These are phyloP conservation scores for Pythium brachiatum DNA, from an alignment of 352 stramenopile genomes.

Conservation along the genomic window DNA sequence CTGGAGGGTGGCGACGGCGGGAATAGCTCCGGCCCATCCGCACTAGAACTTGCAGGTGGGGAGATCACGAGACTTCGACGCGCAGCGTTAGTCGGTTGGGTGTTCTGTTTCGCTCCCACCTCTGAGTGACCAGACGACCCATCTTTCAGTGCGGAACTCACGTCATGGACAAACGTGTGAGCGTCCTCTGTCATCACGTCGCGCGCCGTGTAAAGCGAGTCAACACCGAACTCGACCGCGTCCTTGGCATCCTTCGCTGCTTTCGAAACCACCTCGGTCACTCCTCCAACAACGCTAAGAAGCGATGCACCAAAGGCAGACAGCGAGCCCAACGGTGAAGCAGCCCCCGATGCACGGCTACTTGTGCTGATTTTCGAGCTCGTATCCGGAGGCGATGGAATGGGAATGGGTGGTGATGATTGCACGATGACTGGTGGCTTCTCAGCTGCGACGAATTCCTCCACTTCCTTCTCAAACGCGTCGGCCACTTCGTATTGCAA, in stretches of 20 bases:
- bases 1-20: slow-evolving; percentile 15
- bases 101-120: background rate
- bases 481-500: background rate
- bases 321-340: slow-evolving; percentile 40
- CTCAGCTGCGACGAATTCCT: slow-evolving; percentile 7
- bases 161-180: slow-evolving; percentile 55
- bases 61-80: background rate
- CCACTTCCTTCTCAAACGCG: slow-evolving; percentile 24
- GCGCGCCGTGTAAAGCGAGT: slow-evolving; percentile 71
- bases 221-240: slow-evolving; percentile 63
- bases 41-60: background rate
- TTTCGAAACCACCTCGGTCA: slow-evolving; percentile 69
- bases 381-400: background rate
- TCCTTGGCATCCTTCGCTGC: slow-evolving; percentile 76
- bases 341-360: slow-evolving; percentile 13
- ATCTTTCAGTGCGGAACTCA: slow-evolving; percentile 54
- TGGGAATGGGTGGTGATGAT: background rate
- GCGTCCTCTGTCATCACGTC: slow-evolving; percentile 69
- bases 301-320: slow-evolving; percentile 55
- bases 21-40: slow-evolving; percentile 21
- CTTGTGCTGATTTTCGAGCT: slow-evolving; percentile 1
- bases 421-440: background rate
- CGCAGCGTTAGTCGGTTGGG: background rate
- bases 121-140: background rate
- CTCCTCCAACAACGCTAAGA: slow-evolving; percentile 60